Conservation (phyloP, 129 eudicot species). For the Chrysanthemum seticuspe region DNA sequence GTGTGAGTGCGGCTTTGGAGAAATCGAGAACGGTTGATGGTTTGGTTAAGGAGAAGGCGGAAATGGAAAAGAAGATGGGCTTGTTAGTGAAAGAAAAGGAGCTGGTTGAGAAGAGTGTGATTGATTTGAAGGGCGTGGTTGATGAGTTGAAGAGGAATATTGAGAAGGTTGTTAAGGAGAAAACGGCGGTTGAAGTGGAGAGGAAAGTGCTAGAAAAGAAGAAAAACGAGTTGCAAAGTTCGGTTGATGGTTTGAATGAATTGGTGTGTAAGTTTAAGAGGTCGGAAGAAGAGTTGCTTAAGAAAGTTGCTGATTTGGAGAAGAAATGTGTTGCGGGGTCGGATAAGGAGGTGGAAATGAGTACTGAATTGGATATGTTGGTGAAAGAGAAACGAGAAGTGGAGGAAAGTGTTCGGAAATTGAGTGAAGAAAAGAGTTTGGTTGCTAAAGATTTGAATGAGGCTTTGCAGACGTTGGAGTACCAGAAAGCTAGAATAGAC, state of each 20-base stretch:
- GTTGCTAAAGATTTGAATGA: conserved; percentile 36
- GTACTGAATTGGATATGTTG: conserved; percentile 34
- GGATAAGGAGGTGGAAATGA: conserved; percentile 40
- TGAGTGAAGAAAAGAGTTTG: conserved; percentile 40
- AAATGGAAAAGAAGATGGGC: conserved; percentile 30
- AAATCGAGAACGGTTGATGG: conserved; percentile 7
- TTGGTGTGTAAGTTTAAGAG: conserved; percentile 38
- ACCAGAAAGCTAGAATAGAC: conserved; percentile 18
- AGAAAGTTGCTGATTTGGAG: conserved; percentile 49
- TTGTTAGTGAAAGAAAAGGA: conserved; percentile 38
- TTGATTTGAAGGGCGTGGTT: conserved; percentile 29
- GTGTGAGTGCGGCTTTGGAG: conserved; percentile 10
- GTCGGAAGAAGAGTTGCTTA: conserved; percentile 40
- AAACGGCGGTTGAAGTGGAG: conserved; percentile 41
- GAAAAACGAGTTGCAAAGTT: conserved; percentile 41
- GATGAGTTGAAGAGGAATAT: conserved; percentile 44
- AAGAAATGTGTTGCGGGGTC: conserved; percentile 34
- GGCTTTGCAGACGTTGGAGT: conserved; percentile 37
- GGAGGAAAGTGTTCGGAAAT: conserved; percentile 23
- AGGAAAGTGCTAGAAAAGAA: conserved; percentile 32
- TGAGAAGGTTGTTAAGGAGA: conserved; percentile 31
- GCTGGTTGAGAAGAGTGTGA: conserved; percentile 29
- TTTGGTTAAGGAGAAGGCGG: conserved; percentile 35
- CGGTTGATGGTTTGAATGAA: conserved; percentile 41
- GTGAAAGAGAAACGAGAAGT: conserved; percentile 46